A percentile compares a stretch with the other conserved stretches of the same genome.
phyloP scores from a whole-genome alignment of 805 yeast genomes.

The Candida xiaguanensis region DNA sequence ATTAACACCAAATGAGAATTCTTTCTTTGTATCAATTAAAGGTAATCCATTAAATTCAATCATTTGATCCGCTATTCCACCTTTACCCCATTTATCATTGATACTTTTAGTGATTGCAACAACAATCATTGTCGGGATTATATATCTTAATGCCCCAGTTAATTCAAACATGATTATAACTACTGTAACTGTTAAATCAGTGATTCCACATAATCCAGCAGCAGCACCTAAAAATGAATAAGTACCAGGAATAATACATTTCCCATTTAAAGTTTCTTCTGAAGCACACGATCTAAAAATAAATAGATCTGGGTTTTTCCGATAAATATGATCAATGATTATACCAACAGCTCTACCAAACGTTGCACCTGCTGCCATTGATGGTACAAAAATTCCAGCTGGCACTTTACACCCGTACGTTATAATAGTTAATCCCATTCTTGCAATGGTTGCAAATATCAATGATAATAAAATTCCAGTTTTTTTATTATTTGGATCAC shows the following conservation, averaged over 20 bases:
- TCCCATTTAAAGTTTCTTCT: conserved; percentile 15
- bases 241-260: conserved; percentile 86
- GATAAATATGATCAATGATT: conserved; percentile 47
- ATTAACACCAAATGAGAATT: conserved; percentile 44
- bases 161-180: conserved; percentile 94
- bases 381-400: conserved; percentile 96
- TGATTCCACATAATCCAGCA: conserved; percentile 90
- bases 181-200: conserved; percentile 87
- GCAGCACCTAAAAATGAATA: conserved; percentile 97
- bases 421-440: conserved; percentile 70
- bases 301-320: conserved; percentile 30
- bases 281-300: conserved; percentile 30
- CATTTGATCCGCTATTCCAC: conserved; percentile 96
- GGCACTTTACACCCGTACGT: conserved; percentile 94
- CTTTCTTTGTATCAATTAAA: conserved; percentile 67
- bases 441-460: conserved; percentile 62
- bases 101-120: conserved; percentile 83
- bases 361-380: conserved; percentile 95
- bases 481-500: conserved; percentile 28
- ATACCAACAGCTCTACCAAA: conserved; percentile 88
- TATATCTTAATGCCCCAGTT: conserved; percentile 90
- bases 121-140: conserved; percentile 94
- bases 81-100: conserved; percentile 70
- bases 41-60: conserved; percentile 87
- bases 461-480: conserved; percentile 49